Evolutionary conservation across 768 basidiomycete species (phyloP).

Genomic region (Tricholoma sp.): DNA sequence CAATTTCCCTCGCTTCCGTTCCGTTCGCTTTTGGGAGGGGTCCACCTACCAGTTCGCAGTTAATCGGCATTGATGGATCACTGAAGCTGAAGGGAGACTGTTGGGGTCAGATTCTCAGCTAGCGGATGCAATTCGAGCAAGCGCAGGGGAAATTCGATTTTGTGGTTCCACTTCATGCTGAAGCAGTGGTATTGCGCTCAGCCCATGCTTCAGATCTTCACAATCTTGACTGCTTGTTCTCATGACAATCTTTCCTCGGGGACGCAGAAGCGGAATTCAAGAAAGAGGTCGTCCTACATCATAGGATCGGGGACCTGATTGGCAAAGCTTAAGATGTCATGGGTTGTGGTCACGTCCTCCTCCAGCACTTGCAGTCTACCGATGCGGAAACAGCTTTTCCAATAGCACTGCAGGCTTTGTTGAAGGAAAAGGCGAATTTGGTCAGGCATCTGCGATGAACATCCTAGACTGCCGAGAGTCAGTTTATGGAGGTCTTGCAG

Average conservation of each 20-base stretch:
- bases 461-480: constrained; percentile 17
- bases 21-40: constrained; percentile 3
- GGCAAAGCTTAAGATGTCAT: constrained; percentile 23
- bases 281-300: constrained; percentile 14
- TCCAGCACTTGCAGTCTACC: constrained; percentile 10
- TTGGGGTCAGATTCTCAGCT: constrained; percentile 22
- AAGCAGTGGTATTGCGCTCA: constrained; percentile 14
- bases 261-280: constrained; percentile 13
- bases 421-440: constrained; percentile 12
- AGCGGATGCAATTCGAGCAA: constrained; percentile 15
- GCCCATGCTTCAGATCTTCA: constrained; percentile 25
- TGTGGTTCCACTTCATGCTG: constrained; percentile 18
- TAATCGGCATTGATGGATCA: not conserved
- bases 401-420: constrained; percentile 15
- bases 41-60: not conserved
- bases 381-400: constrained; percentile 11
- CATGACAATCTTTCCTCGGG: constrained; percentile 5
- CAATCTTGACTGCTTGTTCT: constrained; percentile 20
- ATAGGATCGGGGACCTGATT: constrained; percentile 13
- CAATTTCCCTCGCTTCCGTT: constrained; percentile 14
- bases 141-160: constrained; percentile 18
- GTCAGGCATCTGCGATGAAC: constrained; percentile 20
- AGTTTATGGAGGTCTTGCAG: constrained; percentile 8
- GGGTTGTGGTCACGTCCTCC: constrained; percentile 17
- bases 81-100: constrained; percentile 21